phyloP scores from a whole-genome alignment of 202 grass and related monocot species.

The Panicum virgatum region DNA sequence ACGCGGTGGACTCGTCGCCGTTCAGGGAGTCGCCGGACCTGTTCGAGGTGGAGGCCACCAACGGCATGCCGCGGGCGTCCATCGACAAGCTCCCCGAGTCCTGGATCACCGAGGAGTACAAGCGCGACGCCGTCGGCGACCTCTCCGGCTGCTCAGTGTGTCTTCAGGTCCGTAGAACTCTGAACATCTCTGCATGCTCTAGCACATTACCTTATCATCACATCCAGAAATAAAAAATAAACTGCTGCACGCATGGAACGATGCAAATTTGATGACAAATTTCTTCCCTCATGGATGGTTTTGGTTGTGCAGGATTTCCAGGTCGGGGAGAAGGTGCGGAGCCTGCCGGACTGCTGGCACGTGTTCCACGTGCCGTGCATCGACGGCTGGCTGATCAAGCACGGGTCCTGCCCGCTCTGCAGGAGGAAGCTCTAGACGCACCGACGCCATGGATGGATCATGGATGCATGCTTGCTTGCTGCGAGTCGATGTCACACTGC shows the following conservation, averaged over 20 bases:
- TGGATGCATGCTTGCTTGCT: no score
- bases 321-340: conserved; percentile 54
- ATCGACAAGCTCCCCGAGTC: conserved; percentile 61
- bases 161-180: conserved; percentile 44
- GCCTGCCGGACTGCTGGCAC: conserved; percentile 58
- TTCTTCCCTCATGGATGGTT: background rate
- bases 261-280: background rate
- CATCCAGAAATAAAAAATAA: background rate
- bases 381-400: conserved; percentile 65
- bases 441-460: conserved; percentile 34
- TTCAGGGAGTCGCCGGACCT: conserved; percentile 58
- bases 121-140: conserved; percentile 41
- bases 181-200: background rate
- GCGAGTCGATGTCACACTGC: conserved; percentile 19
- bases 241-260: background rate
- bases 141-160: conserved; percentile 55
- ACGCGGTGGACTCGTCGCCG: conserved; percentile 52
- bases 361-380: conserved; percentile 63
- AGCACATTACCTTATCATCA: background rate
- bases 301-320: conserved; percentile 51
- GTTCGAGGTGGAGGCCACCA: conserved; percentile 52
- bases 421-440: conserved; percentile 48
- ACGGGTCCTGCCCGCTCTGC: conserved; percentile 54
- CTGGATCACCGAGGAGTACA: conserved; percentile 52
- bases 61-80: conserved; percentile 59